Conservation (phyloP, 306 rosid genomes). For the Begonia loranthoides region DNA sequence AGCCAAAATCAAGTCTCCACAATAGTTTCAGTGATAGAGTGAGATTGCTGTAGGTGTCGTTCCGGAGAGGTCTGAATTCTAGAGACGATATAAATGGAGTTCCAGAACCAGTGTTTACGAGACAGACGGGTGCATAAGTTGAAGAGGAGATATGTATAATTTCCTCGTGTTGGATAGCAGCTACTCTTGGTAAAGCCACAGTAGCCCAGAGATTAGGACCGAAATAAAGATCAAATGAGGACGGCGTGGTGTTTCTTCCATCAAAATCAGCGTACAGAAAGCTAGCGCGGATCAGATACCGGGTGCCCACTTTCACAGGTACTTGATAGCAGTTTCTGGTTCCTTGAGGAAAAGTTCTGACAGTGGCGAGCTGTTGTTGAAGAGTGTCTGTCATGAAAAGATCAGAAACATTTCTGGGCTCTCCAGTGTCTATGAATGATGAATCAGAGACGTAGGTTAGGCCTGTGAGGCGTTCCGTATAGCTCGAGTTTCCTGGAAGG, state of each 20-base stretch:
- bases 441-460: conserved; percentile 13
- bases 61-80: conserved; percentile 17
- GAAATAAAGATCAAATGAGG: conserved; percentile 7
- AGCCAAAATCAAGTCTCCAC: background rate
- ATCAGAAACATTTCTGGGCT: conserved; percentile 9
- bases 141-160: background rate
- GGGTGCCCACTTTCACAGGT: conserved; percentile 8
- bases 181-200: background rate
- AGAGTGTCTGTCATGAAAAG: conserved; percentile 4
- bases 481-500: conserved; percentile 9
- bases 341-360: conserved; percentile 18
- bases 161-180: background rate
- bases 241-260: background rate
- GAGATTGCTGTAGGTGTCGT: background rate
- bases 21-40: background rate
- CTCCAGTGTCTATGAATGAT: conserved; percentile 8
- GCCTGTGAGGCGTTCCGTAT: conserved; percentile 14
- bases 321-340: conserved; percentile 20
- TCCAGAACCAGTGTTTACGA: conserved; percentile 13
- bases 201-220: conserved; percentile 11
- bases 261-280: conserved; percentile 19
- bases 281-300: conserved; percentile 15
- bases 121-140: conserved; percentile 14
- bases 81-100: conserved; percentile 24
- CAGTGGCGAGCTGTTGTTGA: conserved; percentile 12